Evolutionary conservation across 169 alveolate species (phyloP), one percentile per base, ranked within the genome.

Genomic region (Amoebophrya sp.): DNA sequence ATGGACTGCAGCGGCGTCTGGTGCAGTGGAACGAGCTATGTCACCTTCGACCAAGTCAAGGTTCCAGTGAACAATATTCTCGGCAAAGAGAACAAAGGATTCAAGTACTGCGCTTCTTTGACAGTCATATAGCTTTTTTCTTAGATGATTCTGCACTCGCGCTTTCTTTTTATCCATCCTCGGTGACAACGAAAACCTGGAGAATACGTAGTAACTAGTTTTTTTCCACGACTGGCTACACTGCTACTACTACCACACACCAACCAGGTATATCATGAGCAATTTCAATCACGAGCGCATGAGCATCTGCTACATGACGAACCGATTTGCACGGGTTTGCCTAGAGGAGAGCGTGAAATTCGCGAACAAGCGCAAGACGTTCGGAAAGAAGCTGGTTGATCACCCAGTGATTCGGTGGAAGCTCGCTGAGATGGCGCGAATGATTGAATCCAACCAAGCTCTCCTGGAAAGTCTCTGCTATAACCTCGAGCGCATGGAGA

Each of bases 271-370:
- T 76, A 91, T 90, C 65, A 89, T 91, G 92, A 54, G 36, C 90
- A 93, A 93, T 89, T 93, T 93, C 93, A 92, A 93, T 90, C 95
- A 93, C 78, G 95, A 93, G 91, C 93, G 95, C 0, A 47, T 93
- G 40, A 90, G 90, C 47, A 90, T 93, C 90, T 91, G 94, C 89
- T 89, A 92, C 41, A 90, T 92, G 92, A 55, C 94, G 90, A 92
- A 92, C 41, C 83, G 94, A 38, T 91, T 93, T 90, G 94, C 94
- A 39, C 92, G 95, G 36, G 94, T 92, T 29, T 92, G 93, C 92
- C 38, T 91, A 89, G 95, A 93, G 90, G 94, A 93, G 36, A 55
- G 92, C 36, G 39, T 93, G 89, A 93, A 76, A 78, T 89, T 76
- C 40, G 94, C 92, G 10, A 65, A 78, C 40, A 90, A 89, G 92